Evolutionary conservation across 1,284 basidiomycete species (phyloP), one percentile per base, ranked within the genome.

Genomic region (Cryptococcus sp.): DNA sequence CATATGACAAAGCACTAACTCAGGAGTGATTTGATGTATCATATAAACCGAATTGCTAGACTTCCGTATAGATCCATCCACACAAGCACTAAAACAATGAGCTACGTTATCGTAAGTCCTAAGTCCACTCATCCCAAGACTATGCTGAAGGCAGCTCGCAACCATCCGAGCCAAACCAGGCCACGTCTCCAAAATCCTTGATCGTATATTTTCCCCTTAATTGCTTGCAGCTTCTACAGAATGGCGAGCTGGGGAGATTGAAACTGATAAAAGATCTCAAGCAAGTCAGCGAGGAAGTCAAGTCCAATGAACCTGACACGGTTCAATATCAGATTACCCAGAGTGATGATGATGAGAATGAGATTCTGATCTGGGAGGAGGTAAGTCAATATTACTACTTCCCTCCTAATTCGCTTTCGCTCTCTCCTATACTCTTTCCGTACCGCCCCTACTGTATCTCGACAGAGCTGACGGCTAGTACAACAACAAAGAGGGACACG

Each of bases 261-360:
- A 10, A 21, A 23, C 41, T 43, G 21, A 43, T 14, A 9, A 24
- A 25, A 52, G 50, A 52, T 23, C 36, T 52, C n/a, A 22, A 11
- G n/a, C 37, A 34, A 14, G 37, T 52, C 23, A 47, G 24, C 14
- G 45, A 45, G 7, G 50, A 52, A 41, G 50, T 52, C 14, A 31
- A 39, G 37, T 24, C 28, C 31, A 52, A 47, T 36, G 50, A 52
- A 22, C 50, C 50, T n/a, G 45, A 42, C 2, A 52, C 50, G 10
- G 23, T 52, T 5, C 44, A 52, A 34, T 52, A 52, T 22, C 45
- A 52, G 31, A 22, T 22, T 16, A 34, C 45, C 4, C 31, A 36
- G 31, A 46, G 45, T 25, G 19, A 46, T 34, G 45, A 46, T 2
- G 21, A 46, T 46, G 45, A 34, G 23, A 46, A 46, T 34, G 32